A percentile compares a stretch with the other conserved stretches of the same genome.
Conservation (phyloP, 192 early-diverging fungal species). For the Phlyctochytrium planicorne region DNA sequence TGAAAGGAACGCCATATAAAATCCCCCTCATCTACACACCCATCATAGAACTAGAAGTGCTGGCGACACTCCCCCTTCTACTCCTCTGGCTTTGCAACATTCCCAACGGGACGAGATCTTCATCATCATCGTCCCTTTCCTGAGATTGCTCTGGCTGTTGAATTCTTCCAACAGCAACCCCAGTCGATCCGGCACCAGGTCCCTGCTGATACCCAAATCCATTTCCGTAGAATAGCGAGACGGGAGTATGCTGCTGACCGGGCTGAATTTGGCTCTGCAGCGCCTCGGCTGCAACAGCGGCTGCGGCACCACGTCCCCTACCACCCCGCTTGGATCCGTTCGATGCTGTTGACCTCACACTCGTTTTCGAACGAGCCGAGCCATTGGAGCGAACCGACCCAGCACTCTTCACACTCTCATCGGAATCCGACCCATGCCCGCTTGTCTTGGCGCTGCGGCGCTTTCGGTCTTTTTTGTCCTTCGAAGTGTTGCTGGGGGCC, state of each 20-base stretch:
- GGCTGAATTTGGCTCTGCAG: background rate
- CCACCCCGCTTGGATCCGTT: background rate
- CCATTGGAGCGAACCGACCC: background rate
- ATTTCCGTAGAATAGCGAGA: too few relatives aligned
- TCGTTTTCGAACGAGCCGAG: background rate
- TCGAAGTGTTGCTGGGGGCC: too few relatives aligned
- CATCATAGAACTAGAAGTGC: conserved; percentile 7
- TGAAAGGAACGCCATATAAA: conserved; percentile 9
- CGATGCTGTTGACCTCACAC: background rate
- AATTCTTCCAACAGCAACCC: too few relatives aligned
- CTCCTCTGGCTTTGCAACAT: conserved; percentile 3
- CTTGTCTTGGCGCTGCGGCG: background rate
- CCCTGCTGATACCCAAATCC: too few relatives aligned
- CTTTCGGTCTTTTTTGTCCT: too few relatives aligned
- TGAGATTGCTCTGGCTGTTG: too few relatives aligned
- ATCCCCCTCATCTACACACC: too few relatives aligned
- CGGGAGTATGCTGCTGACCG: too few relatives aligned
- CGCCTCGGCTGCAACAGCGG: background rate
- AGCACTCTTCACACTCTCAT: background rate
- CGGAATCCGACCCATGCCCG: background rate
- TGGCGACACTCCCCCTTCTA: background rate
- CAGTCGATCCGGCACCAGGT: too few relatives aligned
- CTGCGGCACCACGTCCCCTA: background rate
- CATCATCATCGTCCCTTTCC: conserved; percentile 7
- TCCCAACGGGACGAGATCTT: conserved; percentile 18